Evolutionary conservation across 2,329 filamentous ascomycete genomes (phyloP).

Genomic region (Colletotrichum tamarilloi): DNA sequence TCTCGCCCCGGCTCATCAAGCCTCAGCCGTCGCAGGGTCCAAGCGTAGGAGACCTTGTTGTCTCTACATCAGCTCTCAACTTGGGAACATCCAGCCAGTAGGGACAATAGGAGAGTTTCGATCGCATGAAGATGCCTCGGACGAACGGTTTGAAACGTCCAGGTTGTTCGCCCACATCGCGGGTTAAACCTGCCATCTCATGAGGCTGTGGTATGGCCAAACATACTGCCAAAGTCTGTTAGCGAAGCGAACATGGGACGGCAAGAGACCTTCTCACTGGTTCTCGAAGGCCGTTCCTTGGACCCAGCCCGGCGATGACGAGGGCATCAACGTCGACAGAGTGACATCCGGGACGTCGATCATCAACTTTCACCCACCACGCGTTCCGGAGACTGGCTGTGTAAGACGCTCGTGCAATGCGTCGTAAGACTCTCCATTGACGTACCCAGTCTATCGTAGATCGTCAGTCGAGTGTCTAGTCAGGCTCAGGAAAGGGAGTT

Average conservation of each 20-base stretch:
- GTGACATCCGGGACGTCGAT: constrained; percentile 6
- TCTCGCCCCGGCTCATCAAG: not conserved
- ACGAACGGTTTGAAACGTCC: constrained; percentile 3
- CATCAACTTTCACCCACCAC: constrained; percentile 2
- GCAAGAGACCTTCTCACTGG: not conserved
- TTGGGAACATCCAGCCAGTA: not conserved
- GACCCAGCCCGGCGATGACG: not conserved
- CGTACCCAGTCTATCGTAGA: not conserved
- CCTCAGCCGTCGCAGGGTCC: not conserved
- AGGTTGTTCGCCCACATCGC: constrained; percentile 18
- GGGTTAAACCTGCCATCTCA: not conserved
- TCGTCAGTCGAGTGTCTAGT: not conserved
- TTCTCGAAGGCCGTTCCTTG: not conserved
- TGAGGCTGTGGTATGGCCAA: not conserved
- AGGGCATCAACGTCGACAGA: not conserved
- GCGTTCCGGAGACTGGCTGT: not conserved
- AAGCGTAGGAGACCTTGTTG: not conserved
- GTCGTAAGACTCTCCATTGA: not conserved
- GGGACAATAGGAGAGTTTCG: not conserved
- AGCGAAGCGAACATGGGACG: not conserved
- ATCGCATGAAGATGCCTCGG: constrained; percentile 1
- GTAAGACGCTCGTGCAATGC: not conserved
- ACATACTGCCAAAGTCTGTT: not conserved
- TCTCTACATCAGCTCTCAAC: not conserved
- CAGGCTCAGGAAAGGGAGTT: not conserved